Evolutionary conservation across 768 basidiomycete species (phyloP).

Genomic region (Serendipita sp.): DNA sequence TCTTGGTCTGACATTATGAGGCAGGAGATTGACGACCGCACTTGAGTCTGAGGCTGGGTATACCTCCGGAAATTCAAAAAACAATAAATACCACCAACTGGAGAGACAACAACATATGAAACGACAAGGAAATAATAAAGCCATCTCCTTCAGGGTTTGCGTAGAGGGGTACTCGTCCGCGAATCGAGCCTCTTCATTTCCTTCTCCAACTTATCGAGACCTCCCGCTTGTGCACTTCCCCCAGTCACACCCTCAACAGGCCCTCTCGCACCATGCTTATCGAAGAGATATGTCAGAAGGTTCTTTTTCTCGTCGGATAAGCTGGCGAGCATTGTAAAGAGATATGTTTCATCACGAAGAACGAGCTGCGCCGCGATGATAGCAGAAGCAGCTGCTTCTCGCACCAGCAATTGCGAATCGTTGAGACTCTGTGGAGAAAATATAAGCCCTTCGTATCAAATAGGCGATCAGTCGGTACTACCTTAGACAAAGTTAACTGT

Average conservation of each 20-base stretch:
- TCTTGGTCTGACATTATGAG: conserved; percentile 80
- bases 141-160: neutral
- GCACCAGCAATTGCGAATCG: conserved; percentile 55
- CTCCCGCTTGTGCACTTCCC: conserved; percentile 17
- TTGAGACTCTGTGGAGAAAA: conserved; percentile 40
- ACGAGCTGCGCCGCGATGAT: conserved; percentile 77
- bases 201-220: conserved; percentile 57
- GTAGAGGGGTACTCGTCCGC: conserved; percentile 51
- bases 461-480: conserved; percentile 20
- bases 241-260: conserved; percentile 18
- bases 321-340: conserved; percentile 66
- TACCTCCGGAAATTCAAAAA: neutral
- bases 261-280: conserved; percentile 66
- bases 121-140: neutral
- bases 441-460: neutral
- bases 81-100: neutral
- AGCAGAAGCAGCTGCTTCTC: conserved; percentile 66
- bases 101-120: neutral
- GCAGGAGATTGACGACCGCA: neutral
- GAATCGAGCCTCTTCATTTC: conserved; percentile 70
- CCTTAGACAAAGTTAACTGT: conserved; percentile 50
- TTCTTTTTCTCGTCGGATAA: conserved; percentile 86
- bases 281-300: conserved; percentile 73
- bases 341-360: conserved; percentile 64
- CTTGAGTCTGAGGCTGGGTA: neutral